Evolutionary conservation across 75 land plant genomes (phyloP).

Genomic region (Adiantum capillusveneris): DNA sequence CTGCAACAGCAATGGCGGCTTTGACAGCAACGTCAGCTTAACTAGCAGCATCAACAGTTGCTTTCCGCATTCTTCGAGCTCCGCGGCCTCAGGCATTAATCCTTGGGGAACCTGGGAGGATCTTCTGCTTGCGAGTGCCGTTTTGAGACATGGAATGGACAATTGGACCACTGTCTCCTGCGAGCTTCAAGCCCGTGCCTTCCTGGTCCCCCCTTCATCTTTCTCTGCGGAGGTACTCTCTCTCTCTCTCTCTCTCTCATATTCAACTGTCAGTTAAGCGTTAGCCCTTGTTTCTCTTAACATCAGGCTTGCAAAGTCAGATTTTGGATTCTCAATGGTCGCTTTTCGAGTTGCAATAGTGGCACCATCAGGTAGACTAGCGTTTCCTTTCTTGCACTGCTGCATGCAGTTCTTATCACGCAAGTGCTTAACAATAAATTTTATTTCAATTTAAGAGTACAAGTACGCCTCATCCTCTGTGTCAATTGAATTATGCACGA

Average conservation of each 20-base stretch:
- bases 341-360: neutral
- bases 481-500: too few relatives aligned
- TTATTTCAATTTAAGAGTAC: too few relatives aligned
- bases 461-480: too few relatives aligned
- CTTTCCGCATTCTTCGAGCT: too few relatives aligned
- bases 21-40: too few relatives aligned
- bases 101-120: slow-evolving; percentile 74
- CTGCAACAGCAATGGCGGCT: too few relatives aligned
- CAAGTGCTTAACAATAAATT: too few relatives aligned
- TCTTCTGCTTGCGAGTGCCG: slow-evolving; percentile 55
- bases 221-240: slow-evolving; percentile 39
- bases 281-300: neutral
- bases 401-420: too few relatives aligned
- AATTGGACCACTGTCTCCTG: slow-evolving; percentile 49
- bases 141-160: slow-evolving; percentile 46
- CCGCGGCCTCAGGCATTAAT: neutral
- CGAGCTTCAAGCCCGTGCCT: slow-evolving; percentile 44
- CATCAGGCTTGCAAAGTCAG: neutral
- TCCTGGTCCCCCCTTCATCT: slow-evolving; percentile 8
- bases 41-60: too few relatives aligned
- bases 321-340: neutral
- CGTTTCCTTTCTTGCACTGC: too few relatives aligned
- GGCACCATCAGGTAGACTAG: too few relatives aligned
- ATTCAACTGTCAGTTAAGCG: neutral
- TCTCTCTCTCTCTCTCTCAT: too few relatives aligned